Evolutionary conservation across 2,329 filamentous ascomycete species (phyloP).

Genomic region (Fusarium anguioides): DNA sequence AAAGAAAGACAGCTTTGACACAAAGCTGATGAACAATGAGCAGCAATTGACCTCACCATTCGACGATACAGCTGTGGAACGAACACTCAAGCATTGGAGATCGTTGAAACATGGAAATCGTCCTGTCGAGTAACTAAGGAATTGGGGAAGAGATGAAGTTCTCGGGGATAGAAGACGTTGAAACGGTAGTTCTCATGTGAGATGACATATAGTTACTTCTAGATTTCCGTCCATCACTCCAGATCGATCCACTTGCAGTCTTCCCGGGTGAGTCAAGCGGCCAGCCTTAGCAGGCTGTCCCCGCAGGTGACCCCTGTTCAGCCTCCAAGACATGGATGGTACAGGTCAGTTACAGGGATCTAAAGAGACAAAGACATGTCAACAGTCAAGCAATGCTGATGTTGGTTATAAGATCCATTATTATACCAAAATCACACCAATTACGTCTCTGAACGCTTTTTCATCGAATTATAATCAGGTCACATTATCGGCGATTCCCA

Average conservation of each 20-base stretch:
- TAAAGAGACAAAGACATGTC: background rate
- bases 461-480: background rate
- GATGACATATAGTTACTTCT: background rate
- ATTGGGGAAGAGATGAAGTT: background rate
- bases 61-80: background rate
- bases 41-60: background rate
- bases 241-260: background rate
- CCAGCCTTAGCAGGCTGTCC: background rate
- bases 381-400: background rate
- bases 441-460: background rate
- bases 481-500: background rate
- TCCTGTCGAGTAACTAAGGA: no score
- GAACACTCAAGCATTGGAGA: background rate
- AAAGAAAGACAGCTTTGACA: background rate
- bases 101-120: rapidly evolving
- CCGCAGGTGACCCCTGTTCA: background rate
- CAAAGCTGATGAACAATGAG: background rate
- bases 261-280: conserved; percentile 43
- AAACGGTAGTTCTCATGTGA: conserved; percentile 17
- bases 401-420: background rate
- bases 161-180: background rate
- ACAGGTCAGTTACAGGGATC: conserved; percentile 3
- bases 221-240: background rate
- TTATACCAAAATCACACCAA: background rate
- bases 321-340: background rate